Conservation (phyloP, 1,284 basidiomycete species). For the Sanghuangporus baumii region DNA sequence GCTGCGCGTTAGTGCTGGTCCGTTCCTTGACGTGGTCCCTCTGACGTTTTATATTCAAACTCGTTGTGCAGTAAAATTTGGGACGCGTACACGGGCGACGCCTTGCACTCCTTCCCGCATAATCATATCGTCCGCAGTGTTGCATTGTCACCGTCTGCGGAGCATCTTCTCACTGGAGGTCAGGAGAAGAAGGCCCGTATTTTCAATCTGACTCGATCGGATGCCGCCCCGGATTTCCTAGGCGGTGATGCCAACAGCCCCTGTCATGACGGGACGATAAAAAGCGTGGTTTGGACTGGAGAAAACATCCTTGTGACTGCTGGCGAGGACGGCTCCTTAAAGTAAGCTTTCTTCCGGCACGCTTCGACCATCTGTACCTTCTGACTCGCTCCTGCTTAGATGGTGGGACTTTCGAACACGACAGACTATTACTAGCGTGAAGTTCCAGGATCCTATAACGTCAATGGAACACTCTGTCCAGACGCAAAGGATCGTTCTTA, state of each 20-base stretch:
- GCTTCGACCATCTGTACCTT: neutral
- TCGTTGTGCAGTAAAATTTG: constrained; percentile 76
- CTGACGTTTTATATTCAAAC: neutral
- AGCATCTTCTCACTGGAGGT: constrained; percentile 83
- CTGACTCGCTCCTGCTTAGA: constrained; percentile 34
- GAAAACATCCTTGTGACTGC: constrained; percentile 84
- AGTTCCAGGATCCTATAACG: constrained; percentile 78
- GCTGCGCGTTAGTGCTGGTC: neutral
- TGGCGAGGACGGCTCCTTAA: constrained; percentile 87
- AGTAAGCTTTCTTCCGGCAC: constrained; percentile 44
- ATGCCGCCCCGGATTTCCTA: constrained; percentile 82
- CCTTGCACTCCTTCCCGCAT: constrained; percentile 91
- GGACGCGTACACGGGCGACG: constrained; percentile 89
- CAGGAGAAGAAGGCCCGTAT: constrained; percentile 97
- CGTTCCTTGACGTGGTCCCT: constrained; percentile 16
- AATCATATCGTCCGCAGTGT: constrained; percentile 97
- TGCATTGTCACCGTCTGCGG: constrained; percentile 67
- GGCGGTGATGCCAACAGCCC: constrained; percentile 46
- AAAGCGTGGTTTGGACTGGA: constrained; percentile 90
- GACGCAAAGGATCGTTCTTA: constrained; percentile 84
- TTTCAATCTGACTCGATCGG: constrained; percentile 83
- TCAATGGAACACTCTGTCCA: constrained; percentile 90
- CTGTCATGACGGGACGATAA: constrained; percentile 86
- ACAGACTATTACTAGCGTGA: constrained; percentile 63
- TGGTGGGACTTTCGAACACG: constrained; percentile 95